phyloP scores from a whole-genome alignment of 2,329 filamentous ascomycete genomes.

The Mariannaea sp. region DNA sequence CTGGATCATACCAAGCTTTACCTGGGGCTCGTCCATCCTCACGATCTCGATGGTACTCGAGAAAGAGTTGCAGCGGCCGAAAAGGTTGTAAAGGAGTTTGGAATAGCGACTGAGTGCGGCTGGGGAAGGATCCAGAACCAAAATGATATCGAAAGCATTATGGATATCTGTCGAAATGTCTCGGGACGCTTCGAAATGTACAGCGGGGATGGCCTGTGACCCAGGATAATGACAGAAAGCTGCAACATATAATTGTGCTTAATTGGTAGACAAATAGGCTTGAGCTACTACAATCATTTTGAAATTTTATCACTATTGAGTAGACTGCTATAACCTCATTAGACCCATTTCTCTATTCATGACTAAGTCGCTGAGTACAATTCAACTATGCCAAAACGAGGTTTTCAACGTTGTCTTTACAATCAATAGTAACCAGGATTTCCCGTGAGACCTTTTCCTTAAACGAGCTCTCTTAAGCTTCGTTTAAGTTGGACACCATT shows the following conservation, averaged over 20 bases:
- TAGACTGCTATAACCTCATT: too few species aligned
- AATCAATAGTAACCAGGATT: too few species aligned
- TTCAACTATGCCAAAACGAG: too few species aligned
- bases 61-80: neutral
- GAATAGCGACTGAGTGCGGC: slow-evolving; percentile 8
- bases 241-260: too few species aligned
- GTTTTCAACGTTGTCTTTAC: too few species aligned
- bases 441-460: neutral
- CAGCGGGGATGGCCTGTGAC: too few species aligned
- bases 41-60: slow-evolving; percentile 4
- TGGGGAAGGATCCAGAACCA: slow-evolving; percentile 1
- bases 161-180: neutral
- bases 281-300: too few species aligned
- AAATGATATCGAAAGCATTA: slow-evolving; percentile 6
- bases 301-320: too few species aligned
- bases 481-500: neutral
- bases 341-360: too few species aligned
- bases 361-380: too few species aligned
- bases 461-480: neutral
- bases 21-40: slow-evolving; percentile 7
- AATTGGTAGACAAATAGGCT: too few species aligned
- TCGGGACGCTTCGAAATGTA: neutral
- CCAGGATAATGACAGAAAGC: too few species aligned
- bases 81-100: slow-evolving; percentile 1
- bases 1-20: slow-evolving; percentile 8